Conservation (phyloP, 176 grass and related monocot species). For the Lolium multiflorum region DNA sequence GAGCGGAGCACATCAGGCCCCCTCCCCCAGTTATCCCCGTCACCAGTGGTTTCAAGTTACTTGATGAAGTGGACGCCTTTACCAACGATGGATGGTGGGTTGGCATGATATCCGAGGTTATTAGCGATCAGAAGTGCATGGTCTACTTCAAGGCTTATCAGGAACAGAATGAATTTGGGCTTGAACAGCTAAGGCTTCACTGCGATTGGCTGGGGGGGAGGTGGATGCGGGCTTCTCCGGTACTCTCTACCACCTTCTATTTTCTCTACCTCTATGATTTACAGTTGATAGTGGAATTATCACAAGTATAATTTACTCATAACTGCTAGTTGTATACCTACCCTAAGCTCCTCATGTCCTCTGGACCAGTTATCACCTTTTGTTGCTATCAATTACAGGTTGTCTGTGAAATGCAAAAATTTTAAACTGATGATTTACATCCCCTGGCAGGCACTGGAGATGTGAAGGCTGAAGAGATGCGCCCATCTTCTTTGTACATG, state of each 20-base stretch:
- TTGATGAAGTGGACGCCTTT: constrained; percentile 90
- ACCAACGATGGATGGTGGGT: constrained; percentile 89
- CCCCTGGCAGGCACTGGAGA: constrained; percentile 42
- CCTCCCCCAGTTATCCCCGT: constrained; percentile 44
- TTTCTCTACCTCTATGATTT: constrained; percentile 21
- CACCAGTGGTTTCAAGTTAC: constrained; percentile 47
- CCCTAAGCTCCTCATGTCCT: background rate
- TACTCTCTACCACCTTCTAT: constrained; percentile 30
- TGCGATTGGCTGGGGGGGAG: constrained; percentile 74
- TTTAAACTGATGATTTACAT: background rate
- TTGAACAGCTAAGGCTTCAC: constrained; percentile 66
- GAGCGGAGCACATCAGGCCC: constrained; percentile 63
- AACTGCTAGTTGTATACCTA: background rate
- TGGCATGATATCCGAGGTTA: constrained; percentile 77
- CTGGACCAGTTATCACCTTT: background rate
- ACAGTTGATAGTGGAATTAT: background rate
- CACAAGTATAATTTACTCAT: background rate
- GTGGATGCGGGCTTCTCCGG: constrained; percentile 67
- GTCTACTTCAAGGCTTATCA: constrained; percentile 82
- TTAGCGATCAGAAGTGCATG: constrained; percentile 42
- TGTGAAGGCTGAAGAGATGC: constrained; percentile 38
- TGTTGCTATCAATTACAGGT: background rate
- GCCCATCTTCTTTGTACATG: background rate
- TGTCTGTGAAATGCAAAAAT: background rate
- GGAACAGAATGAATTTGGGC: constrained; percentile 72